Evolutionary conservation across 148 eudicot genomes (phyloP), one percentile per base, ranked within the genome.

Genomic region (Fagopyrum homotropicum): DNA sequence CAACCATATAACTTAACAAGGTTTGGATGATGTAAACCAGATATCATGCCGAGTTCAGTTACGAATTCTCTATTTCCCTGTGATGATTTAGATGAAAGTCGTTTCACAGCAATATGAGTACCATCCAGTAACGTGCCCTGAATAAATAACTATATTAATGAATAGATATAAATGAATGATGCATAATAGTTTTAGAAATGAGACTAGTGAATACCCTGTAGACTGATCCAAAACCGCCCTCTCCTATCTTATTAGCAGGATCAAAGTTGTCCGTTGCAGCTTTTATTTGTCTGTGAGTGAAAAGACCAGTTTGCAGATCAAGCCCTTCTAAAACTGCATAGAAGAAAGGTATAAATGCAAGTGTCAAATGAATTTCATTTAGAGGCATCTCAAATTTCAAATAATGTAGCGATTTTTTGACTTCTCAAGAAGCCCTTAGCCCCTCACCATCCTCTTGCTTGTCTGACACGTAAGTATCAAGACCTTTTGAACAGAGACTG

Each of bases 211-310:
- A 9, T 79, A 88, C 95, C 91, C 85, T 85, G 84, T 83, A 90
- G 55, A 88, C 94, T 73, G 87, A 76, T 50, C 94, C 91, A 81
- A 89, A 90, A 75, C 94, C 94, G 54, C 94, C 94, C 73, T 86
- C 86, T 50, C 91, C 94, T 73, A 90, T 79, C 74, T 86, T 88
- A 80, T 86, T 82, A 19, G 61, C 85, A 73, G 79, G 59, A 79
- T 81, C 82, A 45, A 90, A 90, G 77, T 87, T 77, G 75, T 87
- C 75, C 9, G 96, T 88, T 59, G 96, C 96, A 55, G 88, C 89
- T 86, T 78, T 83, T 8, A 88, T 77, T 77, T 90, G 94, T 77
- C 80, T 79, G 43, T 48, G 81, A n/a, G 92, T 87, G 69, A 88
- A 90, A 52, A 82, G 72, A 43, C 96, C 92, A 76, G 85, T 83